These are phyloP conservation scores for Neodidymelliopsis sp. DNA, from an alignment of 2,329 filamentous ascomycete species.

Conservation along the genomic window DNA sequence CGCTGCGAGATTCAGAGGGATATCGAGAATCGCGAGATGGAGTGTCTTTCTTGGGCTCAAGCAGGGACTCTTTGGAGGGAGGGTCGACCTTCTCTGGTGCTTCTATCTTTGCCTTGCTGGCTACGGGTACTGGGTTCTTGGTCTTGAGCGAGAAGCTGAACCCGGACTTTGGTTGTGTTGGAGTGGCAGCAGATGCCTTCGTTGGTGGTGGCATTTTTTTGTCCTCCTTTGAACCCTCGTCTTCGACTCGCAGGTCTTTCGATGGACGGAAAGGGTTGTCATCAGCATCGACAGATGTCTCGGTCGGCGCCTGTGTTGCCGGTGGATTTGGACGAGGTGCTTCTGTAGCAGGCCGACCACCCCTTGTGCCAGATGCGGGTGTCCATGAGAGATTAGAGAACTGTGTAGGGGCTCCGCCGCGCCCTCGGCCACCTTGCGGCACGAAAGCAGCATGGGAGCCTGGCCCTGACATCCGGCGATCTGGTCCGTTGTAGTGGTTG, in stretches of 20 bases:
- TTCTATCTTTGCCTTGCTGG: constrained; percentile 59
- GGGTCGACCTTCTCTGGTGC: constrained; percentile 44
- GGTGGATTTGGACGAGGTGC: constrained; percentile 40
- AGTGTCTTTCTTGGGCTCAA: constrained; percentile 49
- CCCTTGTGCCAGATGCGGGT: constrained; percentile 62
- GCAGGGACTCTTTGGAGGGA: constrained; percentile 49
- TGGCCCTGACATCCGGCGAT: constrained; percentile 56
- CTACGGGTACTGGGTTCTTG: constrained; percentile 64
- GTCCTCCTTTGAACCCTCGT: constrained; percentile 61
- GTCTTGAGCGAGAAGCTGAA: constrained; percentile 95
- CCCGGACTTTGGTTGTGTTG: constrained; percentile 59
- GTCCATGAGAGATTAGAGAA: constrained; percentile 78
- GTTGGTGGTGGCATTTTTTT: constrained; percentile 62
- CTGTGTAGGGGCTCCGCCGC: constrained; percentile 57
- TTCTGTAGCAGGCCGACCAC: constrained; percentile 56
- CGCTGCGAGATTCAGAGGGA: constrained; percentile 30
- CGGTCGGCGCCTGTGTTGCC: constrained; percentile 20
- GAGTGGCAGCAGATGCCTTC: constrained; percentile 59
- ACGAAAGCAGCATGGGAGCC: constrained; percentile 52
- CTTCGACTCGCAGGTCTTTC: constrained; percentile 71
- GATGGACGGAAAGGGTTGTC: constrained; percentile 69
- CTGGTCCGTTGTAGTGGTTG: constrained; percentile 59
- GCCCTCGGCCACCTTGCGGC: constrained; percentile 59
- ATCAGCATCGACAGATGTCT: constrained; percentile 58
- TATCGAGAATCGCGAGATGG: constrained; percentile 41